Conservation (phyloP, 352 stramenopile genomes). For the Phytophthora rubi region DNA sequence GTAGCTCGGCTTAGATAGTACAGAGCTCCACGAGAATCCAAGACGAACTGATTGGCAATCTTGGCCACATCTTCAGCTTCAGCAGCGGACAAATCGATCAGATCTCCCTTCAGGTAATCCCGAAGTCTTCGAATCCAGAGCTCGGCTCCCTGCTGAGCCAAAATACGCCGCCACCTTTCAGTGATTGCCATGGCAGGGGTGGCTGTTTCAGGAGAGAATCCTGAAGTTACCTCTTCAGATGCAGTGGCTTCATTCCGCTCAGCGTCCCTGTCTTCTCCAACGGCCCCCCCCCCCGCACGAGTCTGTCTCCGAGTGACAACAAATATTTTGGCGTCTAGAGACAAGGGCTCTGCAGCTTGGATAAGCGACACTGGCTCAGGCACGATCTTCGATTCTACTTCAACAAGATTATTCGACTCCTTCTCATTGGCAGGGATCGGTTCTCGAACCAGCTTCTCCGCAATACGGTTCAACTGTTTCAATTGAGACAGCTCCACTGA, state of each 20-base stretch:
- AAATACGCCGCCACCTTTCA: background rate
- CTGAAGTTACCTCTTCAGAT: background rate
- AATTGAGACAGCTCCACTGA: too few relatives aligned
- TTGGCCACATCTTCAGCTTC: too few relatives aligned
- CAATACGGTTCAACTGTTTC: background rate
- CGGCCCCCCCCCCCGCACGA: background rate
- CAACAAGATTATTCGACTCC: background rate
- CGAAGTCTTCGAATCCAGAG: too few relatives aligned
- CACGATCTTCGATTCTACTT: background rate
- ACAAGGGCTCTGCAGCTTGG: background rate
- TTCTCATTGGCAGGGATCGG: background rate
- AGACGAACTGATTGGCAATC: too few relatives aligned
- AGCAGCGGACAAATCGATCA: too few relatives aligned
- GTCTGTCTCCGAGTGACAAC: background rate
- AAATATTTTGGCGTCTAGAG: background rate
- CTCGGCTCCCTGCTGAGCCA: too few relatives aligned
- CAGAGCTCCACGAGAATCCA: too few relatives aligned
- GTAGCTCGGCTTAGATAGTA: too few relatives aligned
- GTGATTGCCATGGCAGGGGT: background rate
- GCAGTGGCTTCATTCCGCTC: background rate
- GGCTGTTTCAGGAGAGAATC: background rate
- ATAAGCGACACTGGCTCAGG: background rate
- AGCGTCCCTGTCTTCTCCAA: background rate
- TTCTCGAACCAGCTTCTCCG: background rate
- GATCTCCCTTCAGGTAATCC: too few relatives aligned